These are phyloP conservation scores for Coelastrella sp. DNA, from an alignment of 139 green algal species.

Conservation along the genomic window DNA sequence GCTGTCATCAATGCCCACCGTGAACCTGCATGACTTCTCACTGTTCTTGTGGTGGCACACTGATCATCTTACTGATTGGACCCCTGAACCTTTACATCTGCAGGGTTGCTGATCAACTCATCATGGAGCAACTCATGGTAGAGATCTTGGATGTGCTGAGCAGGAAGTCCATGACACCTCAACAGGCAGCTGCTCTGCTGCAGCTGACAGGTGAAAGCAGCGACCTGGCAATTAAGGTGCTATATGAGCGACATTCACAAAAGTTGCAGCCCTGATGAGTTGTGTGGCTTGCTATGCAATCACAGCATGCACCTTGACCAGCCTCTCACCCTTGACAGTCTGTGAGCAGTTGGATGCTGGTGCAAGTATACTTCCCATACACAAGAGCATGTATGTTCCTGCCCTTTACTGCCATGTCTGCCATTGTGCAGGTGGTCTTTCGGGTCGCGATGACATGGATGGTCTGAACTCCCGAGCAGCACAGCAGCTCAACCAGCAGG, in stretches of 20 bases:
- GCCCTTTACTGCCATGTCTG: background rate
- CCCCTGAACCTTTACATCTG: background rate
- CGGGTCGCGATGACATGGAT: background rate
- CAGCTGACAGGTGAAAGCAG: slow-evolving; percentile 35
- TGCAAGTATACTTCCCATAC: too few species aligned
- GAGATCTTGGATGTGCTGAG: slow-evolving; percentile 38
- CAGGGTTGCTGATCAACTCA: slow-evolving; percentile 43
- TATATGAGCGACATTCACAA: too few species aligned
- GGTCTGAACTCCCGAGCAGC: background rate
- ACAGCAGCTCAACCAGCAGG: slow-evolving; percentile 29
- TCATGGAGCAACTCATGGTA: slow-evolving; percentile 43
- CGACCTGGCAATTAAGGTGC: too few species aligned
- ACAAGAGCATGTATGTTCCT: too few species aligned
- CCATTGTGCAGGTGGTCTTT: slow-evolving; percentile 20
- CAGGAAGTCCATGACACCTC: background rate
- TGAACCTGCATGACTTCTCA: too few species aligned
- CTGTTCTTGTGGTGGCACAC: too few species aligned
- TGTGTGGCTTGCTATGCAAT: too few species aligned
- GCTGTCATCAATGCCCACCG: too few species aligned
- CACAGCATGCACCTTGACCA: too few species aligned
- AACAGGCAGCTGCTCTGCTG: slow-evolving; percentile 36
- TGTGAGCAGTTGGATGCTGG: background rate
- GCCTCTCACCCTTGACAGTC: too few species aligned
- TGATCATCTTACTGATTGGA: too few species aligned
- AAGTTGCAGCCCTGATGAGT: too few species aligned